Evolutionary conservation across 2,329 filamentous ascomycete species (phyloP), one percentile per base, ranked within the genome.

Genomic region (Clarireedia sp.): DNA sequence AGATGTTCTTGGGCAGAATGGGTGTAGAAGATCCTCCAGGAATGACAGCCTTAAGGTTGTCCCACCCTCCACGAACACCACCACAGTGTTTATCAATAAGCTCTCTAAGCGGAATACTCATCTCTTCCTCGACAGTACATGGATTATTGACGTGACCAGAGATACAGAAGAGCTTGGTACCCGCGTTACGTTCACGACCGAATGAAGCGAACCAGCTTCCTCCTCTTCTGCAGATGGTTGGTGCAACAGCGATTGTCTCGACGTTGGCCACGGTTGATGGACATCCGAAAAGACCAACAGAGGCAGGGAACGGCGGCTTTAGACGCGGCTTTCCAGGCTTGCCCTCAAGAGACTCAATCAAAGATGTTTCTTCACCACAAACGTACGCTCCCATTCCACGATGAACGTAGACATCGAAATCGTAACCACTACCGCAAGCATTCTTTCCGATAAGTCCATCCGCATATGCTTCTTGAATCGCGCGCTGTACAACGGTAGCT

Each of bases 91-190:
- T 94, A 61, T 99, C 94, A 67, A 99, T 97, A 61, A 99, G 83
- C 74, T 99, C 94, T 45, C 89, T 86, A 58, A 99, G 83, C 44
- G 94, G 87, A 64, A 99, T 99, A 51, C 89, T 95, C 94, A 99
- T 99, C 76, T 99, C 94, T 76, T 99, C 94, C 74, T 99, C 94
- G 59, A 99, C 94, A 1, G 94, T 97, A 73, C 83, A 90, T 54
- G 94, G 94, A 78, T 97, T 95, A 81, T 99, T 99, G 77, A 99
- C 94, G 73, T 97, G 90, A 26, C 94, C 94, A 54, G 92, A 97
- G 71, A 99, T 97, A 73, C 91, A 96, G 79, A 87, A 99, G 43
- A 99, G 87, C 80, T 99, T 99, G 62, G 94, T 99, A 67, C 94
- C 94, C 66, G 90, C 82, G 76, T 99, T 99, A 63, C 94, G 86